Conservation (phyloP, 2,329 filamentous ascomycete genomes). For the Dryadomyces sulphureus region DNA sequence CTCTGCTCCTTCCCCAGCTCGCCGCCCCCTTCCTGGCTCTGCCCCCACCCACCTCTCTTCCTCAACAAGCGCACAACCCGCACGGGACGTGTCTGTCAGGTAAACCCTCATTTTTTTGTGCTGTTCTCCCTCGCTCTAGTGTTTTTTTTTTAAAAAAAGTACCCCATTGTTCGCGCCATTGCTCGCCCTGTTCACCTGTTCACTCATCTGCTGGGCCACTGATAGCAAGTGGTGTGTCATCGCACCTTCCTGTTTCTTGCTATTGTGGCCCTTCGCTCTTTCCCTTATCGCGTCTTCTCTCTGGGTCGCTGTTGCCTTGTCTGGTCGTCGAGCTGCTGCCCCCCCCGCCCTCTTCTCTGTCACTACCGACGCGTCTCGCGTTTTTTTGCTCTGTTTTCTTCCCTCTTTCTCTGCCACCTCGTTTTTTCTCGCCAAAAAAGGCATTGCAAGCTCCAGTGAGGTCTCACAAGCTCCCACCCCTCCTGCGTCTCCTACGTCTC, state of each 20-base stretch:
- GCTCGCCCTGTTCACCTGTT: too few species aligned
- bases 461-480: too few species aligned
- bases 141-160: too few species aligned
- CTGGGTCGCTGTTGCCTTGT: too few species aligned
- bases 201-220: too few species aligned
- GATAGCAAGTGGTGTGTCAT: too few species aligned
- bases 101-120: neutral
- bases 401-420: neutral
- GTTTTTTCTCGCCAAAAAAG: neutral
- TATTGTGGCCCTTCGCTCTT: neutral
- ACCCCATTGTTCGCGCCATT: too few species aligned
- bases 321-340: too few species aligned
- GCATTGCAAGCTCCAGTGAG: too few species aligned
- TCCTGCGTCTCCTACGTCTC: neutral
- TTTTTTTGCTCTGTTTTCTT: neutral
- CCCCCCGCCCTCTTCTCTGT: too few species aligned
- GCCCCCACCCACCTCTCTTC: neutral
- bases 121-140: neutral
- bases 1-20: neutral
- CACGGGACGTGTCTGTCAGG: neutral
- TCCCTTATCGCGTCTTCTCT: too few species aligned
- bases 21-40: conserved; percentile 3
- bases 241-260: neutral
- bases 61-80: neutral
- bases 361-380: too few species aligned